Evolutionary conservation across 768 basidiomycete species (phyloP).

Genomic region (Tephrocybe sp.): DNA sequence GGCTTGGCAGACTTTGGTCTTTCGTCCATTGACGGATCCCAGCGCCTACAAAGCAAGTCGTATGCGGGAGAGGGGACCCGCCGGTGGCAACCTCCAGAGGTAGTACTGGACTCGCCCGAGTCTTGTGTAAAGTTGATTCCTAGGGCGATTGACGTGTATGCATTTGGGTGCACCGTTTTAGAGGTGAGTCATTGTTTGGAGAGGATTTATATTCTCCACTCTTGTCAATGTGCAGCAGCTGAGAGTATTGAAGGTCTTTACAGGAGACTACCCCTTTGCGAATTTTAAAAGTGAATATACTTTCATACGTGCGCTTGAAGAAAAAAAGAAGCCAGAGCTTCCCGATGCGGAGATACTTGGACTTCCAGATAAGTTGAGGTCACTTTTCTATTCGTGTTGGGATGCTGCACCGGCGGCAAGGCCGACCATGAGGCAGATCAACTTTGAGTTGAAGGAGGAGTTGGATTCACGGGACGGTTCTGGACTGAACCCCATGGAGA

Average conservation of each 20-base stretch:
- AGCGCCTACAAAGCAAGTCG: conserved; percentile 9
- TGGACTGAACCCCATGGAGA: not conserved
- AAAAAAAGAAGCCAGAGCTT: not conserved
- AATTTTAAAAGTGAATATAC: not conserved
- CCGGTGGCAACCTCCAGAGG: conserved; percentile 10
- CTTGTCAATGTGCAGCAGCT: not conserved
- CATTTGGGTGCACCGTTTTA: conserved; percentile 12
- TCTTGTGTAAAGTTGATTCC: not conserved
- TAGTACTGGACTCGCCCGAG: not conserved
- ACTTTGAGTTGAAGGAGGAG: not conserved
- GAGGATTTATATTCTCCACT: not conserved
- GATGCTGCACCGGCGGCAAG: not conserved
- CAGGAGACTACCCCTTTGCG: conserved; percentile 10
- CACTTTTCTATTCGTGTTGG: conserved; percentile 6
- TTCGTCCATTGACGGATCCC: conserved; percentile 14
- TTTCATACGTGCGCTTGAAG: conserved; percentile 1
- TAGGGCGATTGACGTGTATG: conserved; percentile 12
- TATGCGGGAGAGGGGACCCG: conserved; percentile 4
- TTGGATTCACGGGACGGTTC: not conserved
- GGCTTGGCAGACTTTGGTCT: conserved; percentile 16
- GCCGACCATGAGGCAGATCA: conserved; percentile 4
- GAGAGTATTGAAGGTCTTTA: conserved; percentile 8
- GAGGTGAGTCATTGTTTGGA: conserved; percentile 15
- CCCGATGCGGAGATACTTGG: not conserved
- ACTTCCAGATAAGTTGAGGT: not conserved